Conservation (phyloP, 495 filamentous ascomycete species). For the Daldinia bambusicola region DNA sequence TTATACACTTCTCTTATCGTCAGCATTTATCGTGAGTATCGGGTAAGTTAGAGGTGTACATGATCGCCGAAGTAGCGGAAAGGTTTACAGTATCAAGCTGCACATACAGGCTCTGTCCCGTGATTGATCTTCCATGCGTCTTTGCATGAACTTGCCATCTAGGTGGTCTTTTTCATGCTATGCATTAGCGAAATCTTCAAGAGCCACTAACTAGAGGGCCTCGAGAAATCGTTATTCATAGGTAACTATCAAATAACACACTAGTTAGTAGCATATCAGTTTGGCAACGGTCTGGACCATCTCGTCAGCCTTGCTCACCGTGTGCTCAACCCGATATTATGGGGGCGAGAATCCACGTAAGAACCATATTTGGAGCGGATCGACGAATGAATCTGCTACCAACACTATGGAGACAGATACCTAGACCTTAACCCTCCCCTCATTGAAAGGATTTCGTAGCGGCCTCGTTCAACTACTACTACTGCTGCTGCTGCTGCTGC, state of each 20-base stretch:
- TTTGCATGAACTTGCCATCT: constrained; percentile 27
- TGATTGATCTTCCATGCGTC: constrained; percentile 40
- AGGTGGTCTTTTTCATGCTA: neutral
- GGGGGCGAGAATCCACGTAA: constrained; percentile 30
- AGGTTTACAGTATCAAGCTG: constrained; percentile 23
- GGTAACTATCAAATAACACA: constrained; percentile 6
- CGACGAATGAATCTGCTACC: constrained; percentile 33
- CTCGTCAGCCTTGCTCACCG: constrained; percentile 27
- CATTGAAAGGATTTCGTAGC: constrained; percentile 25
- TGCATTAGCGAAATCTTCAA: constrained; percentile 1
- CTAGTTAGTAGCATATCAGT: neutral
- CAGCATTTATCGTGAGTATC: constrained; percentile 8
- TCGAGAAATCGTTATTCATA: constrained; percentile 15
- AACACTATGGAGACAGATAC: constrained; percentile 6
- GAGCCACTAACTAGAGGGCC: neutral
- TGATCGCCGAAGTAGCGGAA: constrained; percentile 10
- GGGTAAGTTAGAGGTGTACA: constrained; percentile 18
- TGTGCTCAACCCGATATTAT: constrained; percentile 25
- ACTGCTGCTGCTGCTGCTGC: neutral
- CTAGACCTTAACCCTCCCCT: constrained; percentile 23
- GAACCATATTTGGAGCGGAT: constrained; percentile 33
- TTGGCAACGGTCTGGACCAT: constrained; percentile 33
- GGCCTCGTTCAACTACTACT: constrained; percentile 1
- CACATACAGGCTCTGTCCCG: constrained; percentile 31
- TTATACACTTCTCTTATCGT: neutral